These are phyloP conservation scores for Kwoniella botswanensis DNA, from an alignment of 768 basidiomycete species.

Conservation along the genomic window DNA sequence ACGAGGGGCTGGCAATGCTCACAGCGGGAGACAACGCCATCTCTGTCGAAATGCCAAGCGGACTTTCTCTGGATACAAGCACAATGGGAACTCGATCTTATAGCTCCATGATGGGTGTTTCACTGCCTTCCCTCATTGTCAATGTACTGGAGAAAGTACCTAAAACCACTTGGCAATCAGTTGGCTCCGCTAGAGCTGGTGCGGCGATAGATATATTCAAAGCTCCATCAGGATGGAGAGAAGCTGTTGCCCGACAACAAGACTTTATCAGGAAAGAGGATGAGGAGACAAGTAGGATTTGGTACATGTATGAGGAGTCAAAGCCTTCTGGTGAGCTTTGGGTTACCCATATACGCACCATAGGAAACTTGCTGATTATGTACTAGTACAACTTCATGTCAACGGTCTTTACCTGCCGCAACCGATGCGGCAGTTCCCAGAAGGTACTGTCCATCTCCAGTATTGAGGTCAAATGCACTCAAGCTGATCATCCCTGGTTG, in stretches of 20 bases:
- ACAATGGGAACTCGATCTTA: slow-evolving; percentile 74
- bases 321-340: slow-evolving; percentile 12
- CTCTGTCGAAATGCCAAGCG: slow-evolving; percentile 65
- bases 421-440: slow-evolving; percentile 16
- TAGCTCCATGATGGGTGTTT: slow-evolving; percentile 68
- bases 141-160: slow-evolving; percentile 61
- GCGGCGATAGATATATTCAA: slow-evolving; percentile 72
- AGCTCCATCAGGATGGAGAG: slow-evolving; percentile 66
- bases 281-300: slow-evolving; percentile 65
- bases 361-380: slow-evolving; percentile 8
- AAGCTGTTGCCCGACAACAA: slow-evolving; percentile 65
- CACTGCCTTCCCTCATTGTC: slow-evolving; percentile 63
- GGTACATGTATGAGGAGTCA: slow-evolving; percentile 38
- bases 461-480: not conserved
- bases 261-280: slow-evolving; percentile 77
- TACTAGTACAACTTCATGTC: slow-evolving; percentile 22
- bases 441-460: not conserved
- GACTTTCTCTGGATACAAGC: slow-evolving; percentile 72
- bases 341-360: too few species aligned
- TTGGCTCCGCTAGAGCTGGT: slow-evolving; percentile 65
- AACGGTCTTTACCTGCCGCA: slow-evolving; percentile 45
- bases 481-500: slow-evolving; percentile 18
- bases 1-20: slow-evolving; percentile 66
- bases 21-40: slow-evolving; percentile 65
- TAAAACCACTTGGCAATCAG: slow-evolving; percentile 68